Conservation (phyloP, 805 yeast genomes). For the Yarrowia sp. region DNA sequence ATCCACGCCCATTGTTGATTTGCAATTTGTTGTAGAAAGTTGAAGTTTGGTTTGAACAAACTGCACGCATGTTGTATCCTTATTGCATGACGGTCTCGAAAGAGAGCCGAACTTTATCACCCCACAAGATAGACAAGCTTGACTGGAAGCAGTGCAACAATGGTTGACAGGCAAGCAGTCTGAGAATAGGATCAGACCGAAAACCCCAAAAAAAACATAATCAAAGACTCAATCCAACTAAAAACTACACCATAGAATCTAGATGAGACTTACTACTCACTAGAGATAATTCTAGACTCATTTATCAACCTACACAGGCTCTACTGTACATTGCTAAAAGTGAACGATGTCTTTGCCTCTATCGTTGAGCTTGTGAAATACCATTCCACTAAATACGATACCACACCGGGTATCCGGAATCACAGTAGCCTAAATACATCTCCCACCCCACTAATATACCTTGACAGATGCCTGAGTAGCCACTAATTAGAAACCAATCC, state of each 20-base stretch:
- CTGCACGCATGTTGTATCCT: background rate
- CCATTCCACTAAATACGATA: too few relatives aligned
- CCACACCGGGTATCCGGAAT: background rate
- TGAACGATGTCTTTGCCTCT: background rate
- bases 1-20: constrained; percentile 4
- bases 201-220: background rate
- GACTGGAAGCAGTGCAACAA: background rate
- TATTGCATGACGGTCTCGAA: background rate
- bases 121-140: constrained; percentile 1
- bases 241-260: background rate
- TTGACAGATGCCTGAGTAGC: background rate
- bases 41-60: background rate
- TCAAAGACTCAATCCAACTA: background rate
- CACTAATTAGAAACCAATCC: background rate
- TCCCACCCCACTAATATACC: background rate
- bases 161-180: background rate
- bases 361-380: background rate
- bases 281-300: background rate
- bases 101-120: constrained; percentile 16
- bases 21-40: background rate
- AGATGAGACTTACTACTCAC: background rate
- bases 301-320: background rate
- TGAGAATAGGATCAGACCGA: background rate
- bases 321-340: background rate
- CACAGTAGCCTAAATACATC: background rate